Base-by-base conservation (phyloP, 169 alveolate species). In the Eimeria falciformis region DNA sequence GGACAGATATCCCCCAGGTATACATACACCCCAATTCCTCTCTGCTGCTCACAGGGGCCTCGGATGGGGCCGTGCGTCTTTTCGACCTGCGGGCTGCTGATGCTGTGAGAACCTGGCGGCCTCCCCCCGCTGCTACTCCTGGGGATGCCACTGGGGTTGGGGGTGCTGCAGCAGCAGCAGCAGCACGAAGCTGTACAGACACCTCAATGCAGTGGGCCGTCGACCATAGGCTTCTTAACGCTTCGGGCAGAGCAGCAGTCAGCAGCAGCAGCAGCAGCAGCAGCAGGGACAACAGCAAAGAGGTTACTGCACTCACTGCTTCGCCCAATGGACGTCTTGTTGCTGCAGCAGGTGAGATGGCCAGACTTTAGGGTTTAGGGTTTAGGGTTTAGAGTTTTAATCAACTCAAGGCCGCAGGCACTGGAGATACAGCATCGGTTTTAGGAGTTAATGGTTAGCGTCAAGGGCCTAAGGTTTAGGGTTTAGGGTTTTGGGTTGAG, bases 11-110 rank as follows among this genome's bases (percentile, higher is more conserved):
- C 17, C 56, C 40, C 46, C 50, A 29, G 40, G 92, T 86, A 9
- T 27, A 37, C 18, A 58, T 86, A 7, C 92, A 86, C 77, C 85
- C 92, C 50, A 86, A 86, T 43, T 86, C 92, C 29, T 69, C 87
- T 0, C 75, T 86, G 85, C 84, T 86, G 83, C 92, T 86, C 27
- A 86, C 92, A n/a, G 69, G 77, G 25, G 84, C 92, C 9, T 47
- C 87, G 5, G 92, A 86, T 40, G 66, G 43, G 7, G n/a, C 17
- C 11, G 84, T 86, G 43, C 92, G 92, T 11, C 77, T 86, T 27
- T 86, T 69, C 58, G 92, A 86, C 56, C 40, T 86, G n/a, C 92
- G 92, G 29, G 27, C 86, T 14, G 87, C 92, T 2, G 69, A 86
- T 23, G 55, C 40, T 5, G 92, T 46, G 29, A 45, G 92, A 2